Conservation (phyloP, 345 rosid genomes). For the Brassica carinata region DNA sequence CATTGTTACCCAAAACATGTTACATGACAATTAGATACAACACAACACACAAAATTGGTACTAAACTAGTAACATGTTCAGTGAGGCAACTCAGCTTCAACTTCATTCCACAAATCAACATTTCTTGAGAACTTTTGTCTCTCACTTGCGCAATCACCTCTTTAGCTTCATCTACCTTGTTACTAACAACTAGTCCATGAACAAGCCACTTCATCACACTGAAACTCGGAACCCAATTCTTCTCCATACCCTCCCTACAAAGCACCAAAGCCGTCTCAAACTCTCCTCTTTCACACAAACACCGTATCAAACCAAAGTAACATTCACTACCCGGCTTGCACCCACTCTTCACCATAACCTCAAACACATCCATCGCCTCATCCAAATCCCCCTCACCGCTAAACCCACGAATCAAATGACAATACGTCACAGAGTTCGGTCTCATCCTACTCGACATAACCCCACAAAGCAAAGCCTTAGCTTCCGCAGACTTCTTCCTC, state of each 20-base stretch:
- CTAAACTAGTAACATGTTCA: slow-evolving; percentile 9
- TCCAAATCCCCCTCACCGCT: slow-evolving; percentile 61
- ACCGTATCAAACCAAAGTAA: slow-evolving; percentile 56
- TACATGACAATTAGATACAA: background rate
- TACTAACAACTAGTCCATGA: slow-evolving; percentile 54
- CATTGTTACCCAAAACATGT: background rate
- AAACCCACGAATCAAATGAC: slow-evolving; percentile 72
- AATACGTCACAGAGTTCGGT: slow-evolving; percentile 53
- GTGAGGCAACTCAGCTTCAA: slow-evolving; percentile 67
- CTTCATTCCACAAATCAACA: slow-evolving; percentile 64
- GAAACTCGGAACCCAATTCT: slow-evolving; percentile 71
- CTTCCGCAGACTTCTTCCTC: slow-evolving; percentile 60
- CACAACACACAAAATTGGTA: background rate
- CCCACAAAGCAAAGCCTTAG: slow-evolving; percentile 57
- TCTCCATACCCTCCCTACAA: slow-evolving; percentile 62
- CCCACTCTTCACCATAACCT: slow-evolving; percentile 53
- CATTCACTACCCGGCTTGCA: slow-evolving; percentile 49
- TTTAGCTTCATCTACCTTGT: slow-evolving; percentile 65
- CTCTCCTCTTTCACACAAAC: slow-evolving; percentile 58
- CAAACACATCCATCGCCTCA: slow-evolving; percentile 66
- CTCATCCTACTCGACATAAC: slow-evolving; percentile 52
- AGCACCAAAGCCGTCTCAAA: slow-evolving; percentile 61
- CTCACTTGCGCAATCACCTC: slow-evolving; percentile 56
- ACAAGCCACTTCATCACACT: slow-evolving; percentile 67
- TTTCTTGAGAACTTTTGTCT: slow-evolving; percentile 53